Percentiles rank a stretch among this genome's conserved stretches.
Conservation (phyloP, 2,329 filamentous ascomycete genomes). For the Juglanconis juglandina region DNA sequence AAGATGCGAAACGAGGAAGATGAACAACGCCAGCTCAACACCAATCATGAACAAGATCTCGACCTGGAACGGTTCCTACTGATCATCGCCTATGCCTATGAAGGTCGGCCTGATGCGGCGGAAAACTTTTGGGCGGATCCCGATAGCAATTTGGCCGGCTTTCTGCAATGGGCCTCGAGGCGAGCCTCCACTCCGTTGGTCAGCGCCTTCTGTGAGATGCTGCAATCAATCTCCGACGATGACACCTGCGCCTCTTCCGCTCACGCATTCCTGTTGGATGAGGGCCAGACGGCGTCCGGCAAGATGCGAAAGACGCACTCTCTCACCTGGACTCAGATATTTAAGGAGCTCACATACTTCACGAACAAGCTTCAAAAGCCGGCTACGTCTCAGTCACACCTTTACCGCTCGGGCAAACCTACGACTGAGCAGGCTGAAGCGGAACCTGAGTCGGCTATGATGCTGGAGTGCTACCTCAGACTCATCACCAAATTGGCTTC, state of each 20-base stretch:
- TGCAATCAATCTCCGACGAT: constrained; percentile 81
- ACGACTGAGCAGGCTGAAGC: constrained; percentile 67
- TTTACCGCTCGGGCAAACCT: constrained; percentile 58
- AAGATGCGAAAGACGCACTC: constrained; percentile 81
- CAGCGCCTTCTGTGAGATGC: constrained; percentile 94
- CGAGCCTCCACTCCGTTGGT: constrained; percentile 93
- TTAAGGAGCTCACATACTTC: constrained; percentile 84
- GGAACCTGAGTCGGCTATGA: constrained; percentile 91
- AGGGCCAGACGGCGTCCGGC: constrained; percentile 68
- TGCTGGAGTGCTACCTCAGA: constrained; percentile 91
- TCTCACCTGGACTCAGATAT: constrained; percentile 89
- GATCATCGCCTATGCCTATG: constrained; percentile 87
- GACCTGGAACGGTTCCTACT: constrained; percentile 88
- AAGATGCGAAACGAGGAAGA: constrained; percentile 86
- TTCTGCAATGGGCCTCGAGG: constrained; percentile 94
- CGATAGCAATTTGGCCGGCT: constrained; percentile 90
- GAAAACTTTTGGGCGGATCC: constrained; percentile 88
- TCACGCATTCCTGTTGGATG: constrained; percentile 86
- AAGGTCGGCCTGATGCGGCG: constrained; percentile 78
- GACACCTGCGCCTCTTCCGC: constrained; percentile 79
- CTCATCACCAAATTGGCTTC: constrained; percentile 78
- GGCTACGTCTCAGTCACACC: constrained; percentile 47
- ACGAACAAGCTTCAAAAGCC: constrained; percentile 68
- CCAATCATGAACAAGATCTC: constrained; percentile 63
- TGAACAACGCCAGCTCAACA: constrained; percentile 70